phyloP scores from a whole-genome alignment of 768 basidiomycete genomes.

The Tricholoma furcatifolium region DNA sequence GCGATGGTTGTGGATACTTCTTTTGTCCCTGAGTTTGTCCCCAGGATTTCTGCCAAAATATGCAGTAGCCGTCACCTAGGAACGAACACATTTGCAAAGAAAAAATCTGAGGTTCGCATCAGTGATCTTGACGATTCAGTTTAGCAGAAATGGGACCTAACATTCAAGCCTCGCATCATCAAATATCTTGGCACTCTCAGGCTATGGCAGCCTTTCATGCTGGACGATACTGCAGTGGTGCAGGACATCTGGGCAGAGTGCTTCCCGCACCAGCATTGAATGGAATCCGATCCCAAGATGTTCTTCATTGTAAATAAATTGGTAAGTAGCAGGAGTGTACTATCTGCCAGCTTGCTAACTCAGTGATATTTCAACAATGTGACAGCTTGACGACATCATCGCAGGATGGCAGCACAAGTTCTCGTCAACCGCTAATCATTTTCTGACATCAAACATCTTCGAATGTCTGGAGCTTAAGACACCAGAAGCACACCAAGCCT shows the following conservation, averaged over 20 bases:
- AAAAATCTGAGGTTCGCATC: not conserved
- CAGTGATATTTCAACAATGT: not conserved
- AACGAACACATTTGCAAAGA: too few relatives aligned
- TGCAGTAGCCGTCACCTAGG: too few relatives aligned
- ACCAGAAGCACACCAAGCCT: not conserved
- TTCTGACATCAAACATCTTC: not conserved
- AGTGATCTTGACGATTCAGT: not conserved
- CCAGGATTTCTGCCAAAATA: too few relatives aligned
- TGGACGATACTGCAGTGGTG: not conserved
- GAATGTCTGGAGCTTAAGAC: not conserved
- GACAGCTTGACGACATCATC: not conserved
- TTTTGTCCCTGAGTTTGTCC: too few relatives aligned
- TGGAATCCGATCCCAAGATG: not conserved
- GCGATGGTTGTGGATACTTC: too few relatives aligned
- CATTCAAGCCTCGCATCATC: too few relatives aligned
- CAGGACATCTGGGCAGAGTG: not conserved
- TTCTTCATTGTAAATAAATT: not conserved
- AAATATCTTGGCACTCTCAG: not conserved
- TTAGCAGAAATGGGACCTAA: not conserved
- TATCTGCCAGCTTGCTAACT: not conserved
- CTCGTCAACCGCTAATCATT: not conserved
- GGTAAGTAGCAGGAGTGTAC: not conserved
- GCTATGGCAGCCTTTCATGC: not conserved
- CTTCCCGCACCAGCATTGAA: not conserved
- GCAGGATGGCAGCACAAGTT: not conserved